Conservation (phyloP, 2,329 filamentous ascomycete genomes). For the Lachnellula cervina region DNA sequence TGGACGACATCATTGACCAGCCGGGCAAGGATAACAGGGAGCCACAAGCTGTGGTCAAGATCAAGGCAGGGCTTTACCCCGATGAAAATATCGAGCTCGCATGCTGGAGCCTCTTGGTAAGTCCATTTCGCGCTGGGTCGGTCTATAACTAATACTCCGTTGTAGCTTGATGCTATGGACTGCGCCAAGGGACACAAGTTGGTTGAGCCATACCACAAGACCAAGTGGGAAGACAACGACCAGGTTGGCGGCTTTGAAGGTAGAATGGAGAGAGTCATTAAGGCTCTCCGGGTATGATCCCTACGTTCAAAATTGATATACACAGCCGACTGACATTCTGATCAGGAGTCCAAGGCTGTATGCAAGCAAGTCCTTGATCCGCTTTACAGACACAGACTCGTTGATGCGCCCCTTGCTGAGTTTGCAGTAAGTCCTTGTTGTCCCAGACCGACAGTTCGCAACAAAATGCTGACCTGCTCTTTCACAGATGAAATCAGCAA, state of each 20-base stretch:
- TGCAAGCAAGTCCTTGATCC: conserved; percentile 26
- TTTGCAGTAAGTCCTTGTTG: conserved; percentile 18
- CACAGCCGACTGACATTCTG: conserved; percentile 1
- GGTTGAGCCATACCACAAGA: conserved; percentile 9
- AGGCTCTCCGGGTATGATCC: conserved; percentile 10
- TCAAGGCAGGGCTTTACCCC: conserved; percentile 9
- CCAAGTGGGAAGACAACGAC: conserved; percentile 5
- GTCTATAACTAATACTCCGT: background rate
- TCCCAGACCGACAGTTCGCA: too few relatives aligned
- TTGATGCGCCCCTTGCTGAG: conserved; percentile 19
- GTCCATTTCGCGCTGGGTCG: background rate
- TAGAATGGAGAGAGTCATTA: conserved; percentile 13
- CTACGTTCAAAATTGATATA: background rate
- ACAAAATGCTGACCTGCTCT: background rate
- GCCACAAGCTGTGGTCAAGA: conserved; percentile 14
- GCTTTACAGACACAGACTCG: conserved; percentile 18
- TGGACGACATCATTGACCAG: conserved; percentile 18
- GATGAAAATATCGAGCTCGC: conserved; percentile 9
- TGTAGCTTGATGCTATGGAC: conserved; percentile 6
- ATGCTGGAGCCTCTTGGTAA: conserved; percentile 22
- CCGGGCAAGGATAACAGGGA: conserved; percentile 12
- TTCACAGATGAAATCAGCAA: conserved; percentile 22
- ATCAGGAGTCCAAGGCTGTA: conserved; percentile 20
- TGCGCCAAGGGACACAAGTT: conserved; percentile 8
- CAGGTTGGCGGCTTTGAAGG: conserved; percentile 3